Conservation (phyloP, 2,329 filamentous ascomycete species). For the Sarocladium kiliense region DNA sequence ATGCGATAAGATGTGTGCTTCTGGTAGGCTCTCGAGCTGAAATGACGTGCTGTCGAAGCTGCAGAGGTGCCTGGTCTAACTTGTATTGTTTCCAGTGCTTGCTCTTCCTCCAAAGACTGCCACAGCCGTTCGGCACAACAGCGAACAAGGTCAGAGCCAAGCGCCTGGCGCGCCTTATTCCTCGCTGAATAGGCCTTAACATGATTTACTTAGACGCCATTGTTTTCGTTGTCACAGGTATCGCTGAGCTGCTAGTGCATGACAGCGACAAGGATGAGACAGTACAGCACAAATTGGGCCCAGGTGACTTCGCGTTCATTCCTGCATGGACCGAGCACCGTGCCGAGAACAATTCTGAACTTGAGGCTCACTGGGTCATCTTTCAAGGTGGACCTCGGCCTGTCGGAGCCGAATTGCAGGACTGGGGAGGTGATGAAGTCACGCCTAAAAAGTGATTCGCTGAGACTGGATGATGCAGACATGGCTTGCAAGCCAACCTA, state of each 20-base stretch:
- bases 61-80: neutral
- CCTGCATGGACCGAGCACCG: constrained; percentile 69
- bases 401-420: constrained; percentile 56
- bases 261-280: constrained; percentile 45
- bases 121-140: constrained; percentile 64
- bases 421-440: constrained; percentile 51
- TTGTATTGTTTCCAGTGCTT: constrained; percentile 39
- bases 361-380: constrained; percentile 60
- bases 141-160: constrained; percentile 51
- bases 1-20: constrained; percentile 62
- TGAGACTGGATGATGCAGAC: neutral
- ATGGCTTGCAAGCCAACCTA: too few species aligned
- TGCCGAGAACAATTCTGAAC: constrained; percentile 58
- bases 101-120: constrained; percentile 57
- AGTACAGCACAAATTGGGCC: constrained; percentile 49
- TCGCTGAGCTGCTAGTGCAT: constrained; percentile 54
- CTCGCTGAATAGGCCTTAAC: neutral
- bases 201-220: constrained; percentile 51
- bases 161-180: neutral
- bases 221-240: constrained; percentile 59
- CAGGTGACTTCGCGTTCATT: constrained; percentile 66
- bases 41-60: neutral
- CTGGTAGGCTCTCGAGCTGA: constrained; percentile 39
- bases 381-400: constrained; percentile 57
- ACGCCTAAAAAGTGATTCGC: constrained; percentile 1